These are phyloP conservation scores for Aegilops bicornis DNA, from an alignment of 176 grass and related monocot genomes.

Conservation along the genomic window DNA sequence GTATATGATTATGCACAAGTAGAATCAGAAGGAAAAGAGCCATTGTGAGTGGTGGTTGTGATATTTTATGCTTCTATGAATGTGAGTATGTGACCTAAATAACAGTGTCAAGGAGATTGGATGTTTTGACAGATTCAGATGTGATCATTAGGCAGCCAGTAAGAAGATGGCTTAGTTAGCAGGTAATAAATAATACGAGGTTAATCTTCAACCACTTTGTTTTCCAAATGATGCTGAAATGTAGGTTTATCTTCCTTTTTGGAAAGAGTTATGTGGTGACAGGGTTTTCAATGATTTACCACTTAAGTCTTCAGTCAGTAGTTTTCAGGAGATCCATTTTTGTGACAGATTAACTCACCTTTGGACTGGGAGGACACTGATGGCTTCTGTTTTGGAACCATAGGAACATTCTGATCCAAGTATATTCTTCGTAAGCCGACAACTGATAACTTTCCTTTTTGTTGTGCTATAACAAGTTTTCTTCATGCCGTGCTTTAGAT, in stretches of 20 bases:
- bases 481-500: background rate
- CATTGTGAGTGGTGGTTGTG: background rate
- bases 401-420: background rate
- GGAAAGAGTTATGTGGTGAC: background rate
- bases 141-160: background rate
- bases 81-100: background rate
- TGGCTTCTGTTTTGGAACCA: background rate
- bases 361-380: background rate
- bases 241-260: background rate
- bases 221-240: conserved; percentile 7
- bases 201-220: background rate
- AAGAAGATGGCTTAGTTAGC: background rate
- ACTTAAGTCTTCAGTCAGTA: conserved; percentile 5
- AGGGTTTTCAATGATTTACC: conserved; percentile 6
- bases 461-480: background rate
- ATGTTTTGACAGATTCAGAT: background rate
- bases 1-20: background rate
- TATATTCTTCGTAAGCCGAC: conserved; percentile 7
- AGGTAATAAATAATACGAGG: background rate
- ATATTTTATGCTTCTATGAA: background rate
- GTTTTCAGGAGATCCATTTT: background rate
- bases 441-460: background rate
- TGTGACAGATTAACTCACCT: background rate
- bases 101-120: background rate
- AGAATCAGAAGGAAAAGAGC: background rate